Percentiles rank a stretch among this genome's conserved stretches.
Evolutionary conservation across 2,329 filamentous ascomycete genomes (phyloP).

Genomic region (Trichoderma simmonsii): DNA sequence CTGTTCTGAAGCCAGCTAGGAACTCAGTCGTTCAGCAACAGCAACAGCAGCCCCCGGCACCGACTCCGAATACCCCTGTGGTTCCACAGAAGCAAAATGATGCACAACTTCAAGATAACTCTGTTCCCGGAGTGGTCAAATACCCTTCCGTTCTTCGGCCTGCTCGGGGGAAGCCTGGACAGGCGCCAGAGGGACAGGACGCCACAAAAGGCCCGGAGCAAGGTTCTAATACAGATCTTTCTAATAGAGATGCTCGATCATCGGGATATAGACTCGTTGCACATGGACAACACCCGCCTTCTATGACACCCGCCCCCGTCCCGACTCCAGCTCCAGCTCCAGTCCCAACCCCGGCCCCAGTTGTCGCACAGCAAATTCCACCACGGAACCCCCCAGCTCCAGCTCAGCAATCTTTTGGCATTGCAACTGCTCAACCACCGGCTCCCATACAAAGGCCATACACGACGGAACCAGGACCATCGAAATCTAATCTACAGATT

Average conservation of each 20-base stretch:
- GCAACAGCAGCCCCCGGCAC: not conserved
- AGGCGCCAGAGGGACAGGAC: not conserved
- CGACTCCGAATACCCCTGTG: not conserved
- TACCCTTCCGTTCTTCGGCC: conserved; percentile 23
- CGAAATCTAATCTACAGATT: not conserved
- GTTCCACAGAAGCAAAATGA: not conserved
- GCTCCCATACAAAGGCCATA: conserved; percentile 4
- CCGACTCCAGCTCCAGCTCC: not conserved
- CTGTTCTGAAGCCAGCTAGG: not conserved
- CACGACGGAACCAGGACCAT: not conserved
- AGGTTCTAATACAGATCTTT: not conserved
- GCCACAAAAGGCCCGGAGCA: not conserved
- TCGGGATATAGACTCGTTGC: conserved; percentile 1
- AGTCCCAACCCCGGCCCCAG: not conserved
- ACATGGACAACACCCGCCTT: conserved; percentile 14
- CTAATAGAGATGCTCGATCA: not conserved
- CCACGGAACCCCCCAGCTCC: not conserved
- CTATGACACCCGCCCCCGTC: conserved; percentile 5
- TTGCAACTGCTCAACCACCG: not conserved
- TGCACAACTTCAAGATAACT: not conserved
- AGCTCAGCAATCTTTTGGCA: not conserved
- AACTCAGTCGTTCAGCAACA: not conserved
- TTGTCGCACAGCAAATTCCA: not conserved
- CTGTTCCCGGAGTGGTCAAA: conserved; percentile 7
- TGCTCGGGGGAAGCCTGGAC: conserved; percentile 18